Conservation (phyloP, 202 grass and related monocot species). For the Panicum virgatum region DNA sequence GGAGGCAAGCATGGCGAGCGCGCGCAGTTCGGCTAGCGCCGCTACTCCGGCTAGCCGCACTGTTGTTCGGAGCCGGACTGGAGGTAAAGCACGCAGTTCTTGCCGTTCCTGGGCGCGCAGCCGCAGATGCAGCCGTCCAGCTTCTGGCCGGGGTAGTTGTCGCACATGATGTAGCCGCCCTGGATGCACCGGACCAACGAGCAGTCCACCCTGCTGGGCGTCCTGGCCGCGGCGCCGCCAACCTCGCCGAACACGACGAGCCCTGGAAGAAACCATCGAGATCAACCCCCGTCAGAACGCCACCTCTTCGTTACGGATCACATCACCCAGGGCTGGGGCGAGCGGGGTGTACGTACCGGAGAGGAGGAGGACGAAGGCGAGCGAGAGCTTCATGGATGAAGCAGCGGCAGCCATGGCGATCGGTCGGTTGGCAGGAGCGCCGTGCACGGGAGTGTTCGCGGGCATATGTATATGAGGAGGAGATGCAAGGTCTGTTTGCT, state of each 20-base stretch:
- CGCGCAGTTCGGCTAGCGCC: neutral
- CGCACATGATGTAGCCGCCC: slow-evolving; percentile 53
- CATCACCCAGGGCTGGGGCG: too few relatives aligned
- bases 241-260: slow-evolving; percentile 20
- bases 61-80: neutral
- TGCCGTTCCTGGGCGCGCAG: slow-evolving; percentile 42
- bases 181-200: slow-evolving; percentile 28
- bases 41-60: neutral
- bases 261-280: neutral
- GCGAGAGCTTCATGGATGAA: neutral
- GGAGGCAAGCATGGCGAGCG: too few relatives aligned
- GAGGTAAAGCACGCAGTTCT: slow-evolving; percentile 43
- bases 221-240: neutral
- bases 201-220: slow-evolving; percentile 8
- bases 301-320: neutral
- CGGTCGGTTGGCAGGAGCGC: neutral
- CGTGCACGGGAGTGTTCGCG: neutral
- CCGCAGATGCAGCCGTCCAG: slow-evolving; percentile 43
- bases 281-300: neutral
- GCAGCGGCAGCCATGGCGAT: neutral
- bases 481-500: too few relatives aligned
- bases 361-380: neutral
- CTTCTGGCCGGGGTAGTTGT: slow-evolving; percentile 17
- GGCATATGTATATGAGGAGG: neutral
- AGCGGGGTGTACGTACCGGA: neutral